phyloP scores from a whole-genome alignment of 1,284 basidiomycete species.

The Ustilago hordei region DNA sequence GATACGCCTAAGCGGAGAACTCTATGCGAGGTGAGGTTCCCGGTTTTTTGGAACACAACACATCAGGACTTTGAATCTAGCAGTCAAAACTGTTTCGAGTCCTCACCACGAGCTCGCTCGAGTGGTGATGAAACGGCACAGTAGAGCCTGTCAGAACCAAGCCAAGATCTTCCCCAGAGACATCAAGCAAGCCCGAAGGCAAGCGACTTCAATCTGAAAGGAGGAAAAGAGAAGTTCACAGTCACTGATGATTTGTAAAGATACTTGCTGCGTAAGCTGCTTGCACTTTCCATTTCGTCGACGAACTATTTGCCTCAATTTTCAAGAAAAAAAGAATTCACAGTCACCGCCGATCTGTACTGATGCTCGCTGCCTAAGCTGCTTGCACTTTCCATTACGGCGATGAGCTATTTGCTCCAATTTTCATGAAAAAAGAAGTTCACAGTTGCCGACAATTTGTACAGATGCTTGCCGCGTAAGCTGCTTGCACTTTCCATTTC shows the following conservation, averaged over 20 bases:
- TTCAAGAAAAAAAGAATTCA: no score
- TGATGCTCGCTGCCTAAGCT: no score
- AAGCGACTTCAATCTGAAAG: not conserved
- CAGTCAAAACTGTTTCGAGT: not conserved
- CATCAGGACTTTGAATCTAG: not conserved
- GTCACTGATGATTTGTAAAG: no score
- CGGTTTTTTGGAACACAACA: not conserved
- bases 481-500: no score
- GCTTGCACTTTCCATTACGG: no score
- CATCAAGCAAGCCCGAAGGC: not conserved
- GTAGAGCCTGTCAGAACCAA: not conserved
- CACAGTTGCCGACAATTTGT: no score
- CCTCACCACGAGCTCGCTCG: conserved; percentile 5
- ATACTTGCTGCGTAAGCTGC: not conserved
- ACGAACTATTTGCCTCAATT: not conserved
- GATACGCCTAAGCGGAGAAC: not conserved
- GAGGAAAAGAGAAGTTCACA: not conserved
- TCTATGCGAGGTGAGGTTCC: conserved; percentile 7
- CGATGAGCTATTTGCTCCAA: no score
- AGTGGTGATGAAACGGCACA: not conserved
- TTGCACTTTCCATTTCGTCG: conserved; percentile 2
- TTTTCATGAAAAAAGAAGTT: no score
- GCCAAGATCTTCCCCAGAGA: conserved; percentile 5
- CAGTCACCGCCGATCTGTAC: no score
- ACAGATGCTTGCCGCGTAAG: no score